phyloP scores from a whole-genome alignment of 441 rosid genomes.

The Theobroma grandiflorum region DNA sequence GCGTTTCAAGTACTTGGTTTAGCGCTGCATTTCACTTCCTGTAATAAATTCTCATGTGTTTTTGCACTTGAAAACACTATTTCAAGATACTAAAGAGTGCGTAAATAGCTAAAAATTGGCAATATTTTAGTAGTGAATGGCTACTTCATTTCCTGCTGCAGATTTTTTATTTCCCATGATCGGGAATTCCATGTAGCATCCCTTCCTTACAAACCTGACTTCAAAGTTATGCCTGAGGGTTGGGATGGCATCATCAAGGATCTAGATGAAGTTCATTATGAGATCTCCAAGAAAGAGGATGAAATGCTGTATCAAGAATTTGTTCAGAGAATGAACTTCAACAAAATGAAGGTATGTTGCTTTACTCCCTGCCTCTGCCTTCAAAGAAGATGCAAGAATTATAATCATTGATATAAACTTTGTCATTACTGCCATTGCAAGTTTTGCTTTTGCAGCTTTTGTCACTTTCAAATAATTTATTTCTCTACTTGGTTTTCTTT shows the following conservation, averaged over 20 bases:
- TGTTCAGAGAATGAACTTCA: constrained; percentile 80
- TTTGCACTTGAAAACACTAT: constrained; percentile 6
- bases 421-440: background rate
- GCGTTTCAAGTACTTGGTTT: background rate
- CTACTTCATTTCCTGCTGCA: constrained; percentile 37
- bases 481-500: background rate
- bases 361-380: constrained; percentile 1
- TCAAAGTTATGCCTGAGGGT: constrained; percentile 97
- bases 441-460: background rate
- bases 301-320: constrained; percentile 86
- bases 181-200: constrained; percentile 96
- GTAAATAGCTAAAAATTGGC: background rate
- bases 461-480: background rate
- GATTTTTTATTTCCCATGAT: constrained; percentile 82
- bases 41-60: background rate
- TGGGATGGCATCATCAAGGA: constrained; percentile 94
- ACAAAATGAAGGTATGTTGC: constrained; percentile 80
- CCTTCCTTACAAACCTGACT: constrained; percentile 87
- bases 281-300: constrained; percentile 95
- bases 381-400: background rate
- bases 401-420: background rate
- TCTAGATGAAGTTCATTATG: constrained; percentile 90
- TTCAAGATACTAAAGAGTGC: background rate
- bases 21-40: background rate
- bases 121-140: background rate